Evolutionary conservation across 2,329 filamentous ascomycete species (phyloP), one percentile per base, ranked within the genome.

Genomic region (Arthroderma sp.): DNA sequence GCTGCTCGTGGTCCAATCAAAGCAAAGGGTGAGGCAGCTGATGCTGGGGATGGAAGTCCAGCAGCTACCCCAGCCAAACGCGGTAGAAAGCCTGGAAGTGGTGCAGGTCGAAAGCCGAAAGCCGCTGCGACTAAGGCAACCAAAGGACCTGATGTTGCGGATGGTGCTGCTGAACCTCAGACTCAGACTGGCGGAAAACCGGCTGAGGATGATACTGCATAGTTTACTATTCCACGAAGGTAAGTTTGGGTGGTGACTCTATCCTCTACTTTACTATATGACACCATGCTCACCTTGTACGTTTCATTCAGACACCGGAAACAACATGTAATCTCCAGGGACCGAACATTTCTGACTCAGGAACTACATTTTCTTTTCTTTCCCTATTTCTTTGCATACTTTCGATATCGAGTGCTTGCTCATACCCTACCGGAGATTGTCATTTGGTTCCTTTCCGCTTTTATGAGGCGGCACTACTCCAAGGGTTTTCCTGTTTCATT

Each of bases 1-100:
- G 45, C 43, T 9, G 40, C 48, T 11, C 47, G 48, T 1, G 48
- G 49, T n/a, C 54, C 55, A 0, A 48, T 53, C n/a, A 48, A 53
- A 3, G 52, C 52, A 4, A 53, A 51, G 29, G 5, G 29, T 29
- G 36, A 36, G 22, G 43, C 45, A 15, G 36, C 11, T n/a, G 43
- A 42, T 10, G 42, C 11, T 0, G 48, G 42, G 11, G 50, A 44
- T 6, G 4, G 29, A 6, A 50, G 49, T 11, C 36, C 44, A 7
- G 29, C 29, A 6, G 39, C n/a, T 27, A 39, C 32, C 36, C 38
- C 32, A 10, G 40, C 40, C 8, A 48, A 49, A 28, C 41, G 29
- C 27, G 34, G 34, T 8, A 40, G 36, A 29, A 49, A 48, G 36
- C 47, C 47, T 8, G 45, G 42, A 29, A 30, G 40, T 10, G 38